Base-by-base conservation (phyloP, 1,139 yeast genomes). In the Sporopachydermia cereana region DNA sequence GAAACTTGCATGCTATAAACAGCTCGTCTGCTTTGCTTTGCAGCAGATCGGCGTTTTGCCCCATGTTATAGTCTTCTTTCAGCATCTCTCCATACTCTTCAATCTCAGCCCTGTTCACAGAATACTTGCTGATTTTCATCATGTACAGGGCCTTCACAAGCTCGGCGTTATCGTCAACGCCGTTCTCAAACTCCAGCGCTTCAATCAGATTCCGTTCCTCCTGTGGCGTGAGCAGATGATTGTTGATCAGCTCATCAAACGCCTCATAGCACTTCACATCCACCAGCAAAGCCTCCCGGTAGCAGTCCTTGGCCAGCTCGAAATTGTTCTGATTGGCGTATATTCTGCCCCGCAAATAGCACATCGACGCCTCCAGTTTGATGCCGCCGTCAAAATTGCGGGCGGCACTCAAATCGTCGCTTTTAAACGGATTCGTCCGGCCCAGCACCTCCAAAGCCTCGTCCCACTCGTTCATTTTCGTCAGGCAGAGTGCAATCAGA, bases 241-340 rank as follows among this genome's bases (percentile, higher is more conserved):
- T 84, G 36, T 74, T 66, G 2, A 85, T 73, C 44, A 93, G 69
- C 57, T 84, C 91, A 54, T 84, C 77, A 59, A 86, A 86, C 0
- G 98, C 97, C 54, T 93, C 98, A 60, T 71, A 91, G 61, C 97
- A 91, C 58, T 88, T 86, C 9, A 84, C 89, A 61, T 93, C 98
- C 1, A 84, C 86, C 51, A 76, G 55, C 0, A 89, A 78, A 0
- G 98, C 96, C 57, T 88, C 96, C 55, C 79, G 79, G 57, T 79
- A 89, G 48, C 94, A 83, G 48, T 84, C 89, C 56, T 84, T 88
- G 0, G 98, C 98, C 50, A 74, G 70, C 29, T 84, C 94, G 58
- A 85, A 82, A 60, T 85, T 84, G 60, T 84, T 86, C 57, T 84
- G 91, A 49, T 83, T 80, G 3, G 93, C 77, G 59, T 79, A 88